These are phyloP conservation scores for Cadophora sp. DNA, from an alignment of 2,329 filamentous ascomycete genomes.

Conservation along the genomic window DNA sequence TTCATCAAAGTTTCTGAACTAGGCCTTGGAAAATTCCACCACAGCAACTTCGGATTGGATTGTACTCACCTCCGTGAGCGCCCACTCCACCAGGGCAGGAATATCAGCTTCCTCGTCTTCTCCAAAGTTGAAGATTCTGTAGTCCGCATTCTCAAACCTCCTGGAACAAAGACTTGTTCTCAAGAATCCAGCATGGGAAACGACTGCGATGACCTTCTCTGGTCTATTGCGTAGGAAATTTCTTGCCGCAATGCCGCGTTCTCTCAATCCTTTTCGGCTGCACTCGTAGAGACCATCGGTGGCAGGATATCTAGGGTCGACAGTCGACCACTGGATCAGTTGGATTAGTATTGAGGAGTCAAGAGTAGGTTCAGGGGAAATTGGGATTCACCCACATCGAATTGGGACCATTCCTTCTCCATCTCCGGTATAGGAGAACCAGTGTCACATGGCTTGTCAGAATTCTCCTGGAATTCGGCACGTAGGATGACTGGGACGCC, in stretches of 20 bases:
- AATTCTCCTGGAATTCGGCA: constrained; percentile 46
- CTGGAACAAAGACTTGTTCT: constrained; percentile 38
- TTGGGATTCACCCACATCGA: constrained; percentile 30
- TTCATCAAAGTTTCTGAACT: not conserved
- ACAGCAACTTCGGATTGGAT: not conserved
- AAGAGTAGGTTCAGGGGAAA: no score
- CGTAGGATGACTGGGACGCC: constrained; percentile 41
- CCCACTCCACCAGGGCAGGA: constrained; percentile 42
- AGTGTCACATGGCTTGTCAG: constrained; percentile 43
- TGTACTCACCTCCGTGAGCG: constrained; percentile 37
- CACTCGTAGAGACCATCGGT: constrained; percentile 43
- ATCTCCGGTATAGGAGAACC: constrained; percentile 40
- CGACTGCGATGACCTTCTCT: constrained; percentile 46
- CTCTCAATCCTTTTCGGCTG: constrained; percentile 35
- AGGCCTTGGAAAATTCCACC: no score
- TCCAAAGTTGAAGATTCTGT: constrained; percentile 44
- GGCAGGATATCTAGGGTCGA: constrained; percentile 43
- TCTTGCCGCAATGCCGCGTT: constrained; percentile 40
- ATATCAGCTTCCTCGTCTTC: constrained; percentile 36
- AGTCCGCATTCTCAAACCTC: constrained; percentile 45
- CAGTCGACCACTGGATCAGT: constrained; percentile 35
- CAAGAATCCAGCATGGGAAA: constrained; percentile 44
- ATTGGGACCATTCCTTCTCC: constrained; percentile 44
- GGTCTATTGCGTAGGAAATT: constrained; percentile 41
- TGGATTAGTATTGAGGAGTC: not conserved